Evolutionary conservation across 106 monocot genomes (phyloP).

Genomic region (Hemerocallis citrina): DNA sequence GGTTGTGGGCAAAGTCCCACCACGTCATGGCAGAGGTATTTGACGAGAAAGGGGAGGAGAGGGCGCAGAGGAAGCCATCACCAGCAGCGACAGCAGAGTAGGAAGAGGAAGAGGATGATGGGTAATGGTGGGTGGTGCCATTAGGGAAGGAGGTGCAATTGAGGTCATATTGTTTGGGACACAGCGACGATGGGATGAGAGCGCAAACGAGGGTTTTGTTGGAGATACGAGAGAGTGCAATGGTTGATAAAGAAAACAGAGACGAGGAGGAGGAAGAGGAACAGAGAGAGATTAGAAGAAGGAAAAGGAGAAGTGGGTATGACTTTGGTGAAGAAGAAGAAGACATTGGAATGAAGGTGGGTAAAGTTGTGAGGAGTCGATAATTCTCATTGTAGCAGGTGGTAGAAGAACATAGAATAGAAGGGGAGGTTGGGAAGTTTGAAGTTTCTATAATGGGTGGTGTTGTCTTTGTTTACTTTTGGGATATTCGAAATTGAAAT

Average conservation of each 20-base stretch:
- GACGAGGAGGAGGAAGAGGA: slow-evolving; percentile 5
- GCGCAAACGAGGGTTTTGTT: slow-evolving; percentile 62
- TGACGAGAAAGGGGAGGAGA: slow-evolving; percentile 9
- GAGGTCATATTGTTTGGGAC: slow-evolving; percentile 14
- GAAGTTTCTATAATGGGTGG: no score
- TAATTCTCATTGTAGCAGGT: slow-evolving; percentile 10
- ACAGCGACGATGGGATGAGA: slow-evolving; percentile 19
- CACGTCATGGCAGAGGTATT: slow-evolving; percentile 55
- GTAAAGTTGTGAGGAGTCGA: not conserved
- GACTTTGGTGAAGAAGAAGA: no score
- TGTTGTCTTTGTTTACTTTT: no score
- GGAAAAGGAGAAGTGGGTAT: no score
- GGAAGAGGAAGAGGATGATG: slow-evolving; percentile 13
- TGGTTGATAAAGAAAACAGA: slow-evolving; percentile 55
- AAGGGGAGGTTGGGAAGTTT: no score
- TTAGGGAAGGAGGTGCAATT: slow-evolving; percentile 46
- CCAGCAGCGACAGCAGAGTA: slow-evolving; percentile 83
- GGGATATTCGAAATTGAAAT: no score
- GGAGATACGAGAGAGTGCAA: slow-evolving; percentile 31
- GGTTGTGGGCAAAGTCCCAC: slow-evolving; percentile 47
- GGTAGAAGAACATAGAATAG: no score
- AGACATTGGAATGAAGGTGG: slow-evolving; percentile 31
- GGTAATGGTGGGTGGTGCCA: slow-evolving; percentile 19
- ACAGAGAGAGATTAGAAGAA: no score
- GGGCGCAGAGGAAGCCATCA: slow-evolving; percentile 67